Evolutionary conservation across 1,139 yeast genomes (phyloP).

Genomic region (Magnusiomyces tetraspermus): DNA sequence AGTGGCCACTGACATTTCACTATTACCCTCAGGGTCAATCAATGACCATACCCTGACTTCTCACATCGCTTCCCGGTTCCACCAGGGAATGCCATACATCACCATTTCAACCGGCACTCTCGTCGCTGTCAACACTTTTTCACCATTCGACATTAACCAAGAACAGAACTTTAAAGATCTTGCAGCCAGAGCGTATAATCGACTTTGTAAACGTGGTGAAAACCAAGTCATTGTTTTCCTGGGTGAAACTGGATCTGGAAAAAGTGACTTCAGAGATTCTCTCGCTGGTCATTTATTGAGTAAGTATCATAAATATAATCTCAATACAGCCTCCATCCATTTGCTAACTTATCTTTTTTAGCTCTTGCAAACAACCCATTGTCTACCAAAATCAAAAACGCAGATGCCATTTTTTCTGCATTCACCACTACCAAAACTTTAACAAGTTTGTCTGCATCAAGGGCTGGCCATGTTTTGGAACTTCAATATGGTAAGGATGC

Average conservation of each 20-base stretch:
- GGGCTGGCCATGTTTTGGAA: slow-evolving; percentile 35
- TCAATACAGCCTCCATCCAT: background rate
- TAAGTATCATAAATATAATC: slow-evolving; percentile 16
- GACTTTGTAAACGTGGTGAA: slow-evolving; percentile 34
- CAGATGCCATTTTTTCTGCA: slow-evolving; percentile 33
- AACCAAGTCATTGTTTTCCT: slow-evolving; percentile 34
- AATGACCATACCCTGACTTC: slow-evolving; percentile 36
- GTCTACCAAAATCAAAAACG: slow-evolving; percentile 30
- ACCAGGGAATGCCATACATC: slow-evolving; percentile 36
- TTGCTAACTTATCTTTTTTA: slow-evolving; percentile 8
- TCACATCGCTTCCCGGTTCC: slow-evolving; percentile 37
- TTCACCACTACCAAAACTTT: slow-evolving; percentile 36
- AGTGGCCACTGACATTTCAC: slow-evolving; percentile 31
- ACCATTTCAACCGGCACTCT: slow-evolving; percentile 33
- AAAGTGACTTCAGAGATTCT: slow-evolving; percentile 32
- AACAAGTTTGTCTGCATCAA: slow-evolving; percentile 29
- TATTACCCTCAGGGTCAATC: slow-evolving; percentile 31
- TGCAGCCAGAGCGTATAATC: slow-evolving; percentile 34
- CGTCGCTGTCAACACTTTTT: slow-evolving; percentile 34
- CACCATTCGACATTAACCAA: slow-evolving; percentile 33
- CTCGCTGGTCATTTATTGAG: slow-evolving; percentile 29
- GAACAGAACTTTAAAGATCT: slow-evolving; percentile 34
- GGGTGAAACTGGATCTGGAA: slow-evolving; percentile 37
- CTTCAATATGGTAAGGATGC: slow-evolving; percentile 34
- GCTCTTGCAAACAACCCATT: slow-evolving; percentile 34